Evolutionary conservation across 148 eudicot species (phyloP), one percentile per base, ranked within the genome.

Genomic region (Talinum fruticosum): DNA sequence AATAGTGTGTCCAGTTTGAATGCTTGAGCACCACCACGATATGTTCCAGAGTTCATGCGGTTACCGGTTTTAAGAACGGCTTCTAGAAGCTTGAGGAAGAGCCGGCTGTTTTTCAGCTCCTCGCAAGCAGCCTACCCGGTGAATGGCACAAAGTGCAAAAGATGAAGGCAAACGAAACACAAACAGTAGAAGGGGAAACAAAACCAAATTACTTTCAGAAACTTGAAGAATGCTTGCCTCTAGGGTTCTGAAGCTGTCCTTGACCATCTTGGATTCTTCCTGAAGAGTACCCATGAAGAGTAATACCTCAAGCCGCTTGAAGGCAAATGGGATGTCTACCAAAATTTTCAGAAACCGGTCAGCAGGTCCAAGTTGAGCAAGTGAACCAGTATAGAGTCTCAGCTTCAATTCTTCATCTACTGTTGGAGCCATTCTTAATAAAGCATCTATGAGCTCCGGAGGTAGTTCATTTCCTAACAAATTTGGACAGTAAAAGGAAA

Each of bases 11-110:
- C 93, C 66, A 91, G 88, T 76, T 89, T 91, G 83, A 91, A 89
- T 54, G 96, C 96, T 62, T 87, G 90, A 44, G 96, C 96, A 47
- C 90, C 89, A 23, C 96, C 96, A 65, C 96, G 91, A 73, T 85
- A 88, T 70, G 96, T 89, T 73, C 96, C 96, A 67, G 73, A 87
- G 62, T 91, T 91, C 96, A 91, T 91, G 72, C 96, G 93, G 69
- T 91, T 91, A 47, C 96, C 93, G 5, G 96, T 89, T 84, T 91
- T 91, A 54, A 91, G 87, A 75, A 91, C 96, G 73, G 96, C 96
- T 81, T 91, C 96, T 51, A 91, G 85, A 79, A 91, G 96, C 85
- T 91, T 91, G 64, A 88, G 91, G 81, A 89, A 91, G 66, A 91
- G 88, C 62, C 96, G 83, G 75, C 89, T 89, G 70, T 78, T 87